A percentile compares a stretch with the other conserved stretches of the same genome.
Conservation (phyloP, 116 monocot species). For the Trichopus zeylanicus region DNA sequence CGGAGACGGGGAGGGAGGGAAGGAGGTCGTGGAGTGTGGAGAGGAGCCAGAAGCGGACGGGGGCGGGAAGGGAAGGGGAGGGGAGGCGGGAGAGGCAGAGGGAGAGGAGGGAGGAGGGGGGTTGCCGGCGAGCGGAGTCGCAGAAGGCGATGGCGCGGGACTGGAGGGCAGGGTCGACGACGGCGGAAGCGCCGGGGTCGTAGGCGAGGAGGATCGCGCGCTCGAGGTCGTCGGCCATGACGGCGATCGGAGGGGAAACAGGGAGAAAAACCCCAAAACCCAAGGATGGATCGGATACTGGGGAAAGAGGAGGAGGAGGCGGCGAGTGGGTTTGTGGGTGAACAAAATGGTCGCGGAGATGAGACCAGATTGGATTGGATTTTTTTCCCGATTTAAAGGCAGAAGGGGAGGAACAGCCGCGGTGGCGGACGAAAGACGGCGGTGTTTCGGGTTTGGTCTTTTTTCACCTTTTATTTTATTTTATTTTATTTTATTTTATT, state of each 20-base stretch:
- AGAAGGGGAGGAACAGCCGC: no score
- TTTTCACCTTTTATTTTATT: no score
- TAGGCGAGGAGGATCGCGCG: slow-evolving; percentile 68
- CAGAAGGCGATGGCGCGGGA: slow-evolving; percentile 56
- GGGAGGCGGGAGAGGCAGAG: slow-evolving; percentile 61
- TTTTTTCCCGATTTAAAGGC: no score
- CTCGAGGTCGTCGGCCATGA: slow-evolving; percentile 78
- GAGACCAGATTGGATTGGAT: no score
- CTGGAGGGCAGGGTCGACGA: slow-evolving; percentile 34
- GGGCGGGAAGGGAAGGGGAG: slow-evolving; percentile 22
- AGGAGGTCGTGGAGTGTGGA: slow-evolving; percentile 61
- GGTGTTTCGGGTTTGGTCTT: no score
- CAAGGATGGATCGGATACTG: neutral
- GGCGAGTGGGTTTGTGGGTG: neutral
- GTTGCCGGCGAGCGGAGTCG: slow-evolving; percentile 14
- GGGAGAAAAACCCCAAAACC: slow-evolving; percentile 6
- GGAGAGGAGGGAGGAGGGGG: slow-evolving; percentile 24
- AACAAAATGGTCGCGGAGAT: no score
- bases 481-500: no score
- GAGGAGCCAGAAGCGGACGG: slow-evolving; percentile 84
- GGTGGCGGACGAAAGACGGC: no score
- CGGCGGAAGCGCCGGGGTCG: slow-evolving; percentile 29
- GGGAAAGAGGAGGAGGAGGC: no score
- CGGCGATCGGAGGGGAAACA: neutral
- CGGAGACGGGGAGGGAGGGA: slow-evolving; percentile 24